These are phyloP conservation scores for Myochromella boudieri DNA, from an alignment of 768 basidiomycete species.

Conservation along the genomic window DNA sequence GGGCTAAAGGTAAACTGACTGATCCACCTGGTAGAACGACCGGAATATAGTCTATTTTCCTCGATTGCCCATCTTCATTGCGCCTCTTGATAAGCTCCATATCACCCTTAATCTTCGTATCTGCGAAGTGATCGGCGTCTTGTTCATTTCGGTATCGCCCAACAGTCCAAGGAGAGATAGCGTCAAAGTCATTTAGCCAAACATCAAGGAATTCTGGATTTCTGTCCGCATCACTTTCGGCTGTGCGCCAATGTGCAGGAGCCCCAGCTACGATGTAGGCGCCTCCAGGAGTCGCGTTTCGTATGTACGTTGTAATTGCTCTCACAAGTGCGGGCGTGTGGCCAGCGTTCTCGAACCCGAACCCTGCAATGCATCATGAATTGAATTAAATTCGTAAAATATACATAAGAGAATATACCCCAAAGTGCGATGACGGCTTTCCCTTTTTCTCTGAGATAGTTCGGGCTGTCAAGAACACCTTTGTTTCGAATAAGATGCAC, in stretches of 20 bases:
- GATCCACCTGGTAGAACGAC: conserved; percentile 82
- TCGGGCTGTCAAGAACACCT: conserved; percentile 66
- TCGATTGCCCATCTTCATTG: conserved; percentile 38
- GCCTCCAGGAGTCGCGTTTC: conserved; percentile 66
- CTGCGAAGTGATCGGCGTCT: conserved; percentile 63
- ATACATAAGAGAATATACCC: conserved; percentile 42
- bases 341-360: conserved; percentile 61
- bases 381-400: neutral
- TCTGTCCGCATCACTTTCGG: conserved; percentile 65
- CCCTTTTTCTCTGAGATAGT: conserved; percentile 69
- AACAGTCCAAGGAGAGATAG: conserved; percentile 82
- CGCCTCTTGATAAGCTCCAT: conserved; percentile 54
- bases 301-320: conserved; percentile 55
- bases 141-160: conserved; percentile 63
- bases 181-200: conserved; percentile 79
- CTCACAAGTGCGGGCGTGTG: conserved; percentile 64
- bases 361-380: conserved; percentile 39
- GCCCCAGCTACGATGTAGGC: conserved; percentile 72
- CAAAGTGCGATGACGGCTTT: conserved; percentile 73
- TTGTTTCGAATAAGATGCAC: conserved; percentile 62
- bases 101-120: conserved; percentile 64
- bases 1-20: conserved; percentile 42
- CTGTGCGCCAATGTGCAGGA: conserved; percentile 76
- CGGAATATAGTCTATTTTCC: conserved; percentile 78
- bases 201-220: conserved; percentile 65